Percentiles rank a stretch among this genome's conserved stretches.
Conservation (phyloP, 768 basidiomycete genomes). For the Russula abietina region DNA sequence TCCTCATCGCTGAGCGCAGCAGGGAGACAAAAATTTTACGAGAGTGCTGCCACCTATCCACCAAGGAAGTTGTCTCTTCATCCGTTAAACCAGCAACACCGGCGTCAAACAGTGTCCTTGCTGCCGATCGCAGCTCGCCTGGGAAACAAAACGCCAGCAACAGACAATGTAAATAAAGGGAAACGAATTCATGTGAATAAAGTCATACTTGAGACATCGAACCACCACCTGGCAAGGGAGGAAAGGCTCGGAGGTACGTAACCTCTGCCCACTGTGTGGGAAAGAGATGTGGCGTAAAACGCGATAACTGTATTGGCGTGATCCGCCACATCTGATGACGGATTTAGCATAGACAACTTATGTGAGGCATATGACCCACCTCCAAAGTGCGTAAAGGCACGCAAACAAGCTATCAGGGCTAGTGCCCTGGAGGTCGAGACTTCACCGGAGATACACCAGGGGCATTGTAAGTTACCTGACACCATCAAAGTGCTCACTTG, state of each 20-base stretch:
- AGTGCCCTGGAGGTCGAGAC: conserved; percentile 68
- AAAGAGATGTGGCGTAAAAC: conserved; percentile 74
- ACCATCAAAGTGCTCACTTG: conserved; percentile 41
- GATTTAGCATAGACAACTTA: neutral
- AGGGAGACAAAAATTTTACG: conserved; percentile 37
- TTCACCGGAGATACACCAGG: conserved; percentile 70
- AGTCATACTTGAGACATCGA: conserved; percentile 61
- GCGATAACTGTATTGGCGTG: conserved; percentile 67
- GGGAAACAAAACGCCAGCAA: conserved; percentile 12
- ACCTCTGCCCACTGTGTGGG: conserved; percentile 48
- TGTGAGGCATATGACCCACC: conserved; percentile 35
- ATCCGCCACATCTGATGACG: conserved; percentile 53
- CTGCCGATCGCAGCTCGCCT: conserved; percentile 75
- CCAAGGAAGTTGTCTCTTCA: conserved; percentile 50
- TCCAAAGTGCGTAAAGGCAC: conserved; percentile 64
- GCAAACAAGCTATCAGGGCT: conserved; percentile 59
- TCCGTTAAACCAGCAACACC: conserved; percentile 62
- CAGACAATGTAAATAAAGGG: conserved; percentile 2
- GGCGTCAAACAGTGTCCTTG: conserved; percentile 73
- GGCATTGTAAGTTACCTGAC: conserved; percentile 34
- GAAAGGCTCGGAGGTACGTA: conserved; percentile 68
- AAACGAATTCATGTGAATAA: neutral
- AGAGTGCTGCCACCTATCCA: conserved; percentile 59
- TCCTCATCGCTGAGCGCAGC: conserved; percentile 13
- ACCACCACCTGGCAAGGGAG: conserved; percentile 69